These are phyloP conservation scores for Dujonia santamariae DNA, from an alignment of 1,139 yeast species.

Conservation along the genomic window DNA sequence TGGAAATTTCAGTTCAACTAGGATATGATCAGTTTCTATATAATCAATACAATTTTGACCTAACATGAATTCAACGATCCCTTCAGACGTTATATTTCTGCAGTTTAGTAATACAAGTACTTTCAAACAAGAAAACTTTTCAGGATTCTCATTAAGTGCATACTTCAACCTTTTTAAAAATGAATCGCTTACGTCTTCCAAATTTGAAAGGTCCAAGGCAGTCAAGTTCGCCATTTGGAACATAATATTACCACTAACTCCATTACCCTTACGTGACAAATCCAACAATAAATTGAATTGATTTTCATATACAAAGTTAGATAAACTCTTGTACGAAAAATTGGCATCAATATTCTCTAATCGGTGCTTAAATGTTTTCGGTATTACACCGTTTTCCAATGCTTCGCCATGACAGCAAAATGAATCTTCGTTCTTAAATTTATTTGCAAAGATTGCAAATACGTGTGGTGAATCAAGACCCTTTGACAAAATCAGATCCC, in stretches of 20 bases:
- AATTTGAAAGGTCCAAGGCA: constrained; percentile 30
- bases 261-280: neutral
- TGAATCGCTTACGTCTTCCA: neutral
- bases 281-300: constrained; percentile 4
- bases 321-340: constrained; percentile 10
- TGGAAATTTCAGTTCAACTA: constrained; percentile 11
- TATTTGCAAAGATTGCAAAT: constrained; percentile 27
- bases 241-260: constrained; percentile 9
- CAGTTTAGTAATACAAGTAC: constrained; percentile 25
- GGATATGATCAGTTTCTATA: constrained; percentile 21
- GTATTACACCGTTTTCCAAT: neutral
- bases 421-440: constrained; percentile 14
- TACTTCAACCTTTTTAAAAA: neutral
- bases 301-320: constrained; percentile 1
- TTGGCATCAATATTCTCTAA: constrained; percentile 36
- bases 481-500: constrained; percentile 26
- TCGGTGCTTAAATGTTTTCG: constrained; percentile 19
- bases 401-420: constrained; percentile 26
- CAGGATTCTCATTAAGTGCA: neutral
- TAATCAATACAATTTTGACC: constrained; percentile 17
- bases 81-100: constrained; percentile 19
- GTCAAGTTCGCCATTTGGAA: constrained; percentile 29
- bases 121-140: constrained; percentile 17
- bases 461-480: constrained; percentile 30
- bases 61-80: constrained; percentile 15